These are phyloP conservation scores for Nicotiana sylvestris DNA, from an alignment of 257 asterid genomes.

Conservation along the genomic window DNA sequence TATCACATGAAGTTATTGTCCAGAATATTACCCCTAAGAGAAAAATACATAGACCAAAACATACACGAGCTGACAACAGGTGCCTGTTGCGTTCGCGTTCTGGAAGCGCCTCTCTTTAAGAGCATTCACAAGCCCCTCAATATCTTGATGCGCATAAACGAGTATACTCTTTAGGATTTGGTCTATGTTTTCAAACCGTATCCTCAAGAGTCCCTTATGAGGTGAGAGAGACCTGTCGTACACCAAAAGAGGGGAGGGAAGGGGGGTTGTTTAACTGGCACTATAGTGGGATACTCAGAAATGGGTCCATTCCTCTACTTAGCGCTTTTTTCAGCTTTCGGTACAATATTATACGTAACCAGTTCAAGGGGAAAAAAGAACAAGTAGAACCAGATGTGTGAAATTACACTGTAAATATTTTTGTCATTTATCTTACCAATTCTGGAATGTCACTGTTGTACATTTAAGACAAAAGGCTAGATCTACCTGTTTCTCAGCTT, in stretches of 20 bases:
- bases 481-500: slow-evolving; percentile 86
- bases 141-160: too few relatives aligned
- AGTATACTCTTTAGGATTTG: too few relatives aligned
- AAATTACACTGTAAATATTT: neutral
- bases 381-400: neutral
- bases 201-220: too few relatives aligned
- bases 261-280: neutral
- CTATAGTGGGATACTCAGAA: neutral
- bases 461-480: neutral
- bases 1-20: neutral
- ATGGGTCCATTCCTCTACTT: neutral
- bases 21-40: too few relatives aligned
- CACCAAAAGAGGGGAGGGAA: neutral
- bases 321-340: neutral
- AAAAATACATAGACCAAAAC: too few relatives aligned
- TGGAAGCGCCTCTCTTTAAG: too few relatives aligned
- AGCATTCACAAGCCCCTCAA: too few relatives aligned
- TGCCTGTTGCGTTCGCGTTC: too few relatives aligned
- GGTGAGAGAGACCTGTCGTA: neutral
- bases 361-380: neutral
- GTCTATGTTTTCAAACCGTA: too few relatives aligned
- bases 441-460: neutral
- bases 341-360: neutral
- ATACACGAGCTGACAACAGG: too few relatives aligned
- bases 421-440: neutral